These are phyloP conservation scores for Trichophyton simii DNA, from an alignment of 2,329 filamentous ascomycete species.

Conservation along the genomic window DNA sequence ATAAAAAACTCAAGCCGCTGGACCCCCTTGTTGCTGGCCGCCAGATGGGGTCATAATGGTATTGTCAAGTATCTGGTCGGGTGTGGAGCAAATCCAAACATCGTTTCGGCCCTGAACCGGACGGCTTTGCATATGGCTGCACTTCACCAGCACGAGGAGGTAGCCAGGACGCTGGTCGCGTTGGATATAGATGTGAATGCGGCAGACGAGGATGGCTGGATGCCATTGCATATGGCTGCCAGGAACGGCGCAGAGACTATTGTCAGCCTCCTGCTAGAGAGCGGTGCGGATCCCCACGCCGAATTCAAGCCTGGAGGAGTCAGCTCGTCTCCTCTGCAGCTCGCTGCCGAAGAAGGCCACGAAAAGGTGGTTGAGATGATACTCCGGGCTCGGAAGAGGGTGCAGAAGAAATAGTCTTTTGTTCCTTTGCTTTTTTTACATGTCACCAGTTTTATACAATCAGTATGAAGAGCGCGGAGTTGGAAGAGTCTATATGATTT, in stretches of 20 bases:
- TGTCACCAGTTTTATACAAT: too few relatives aligned
- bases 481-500: not conserved
- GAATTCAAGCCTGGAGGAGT: not conserved
- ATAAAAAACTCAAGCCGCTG: constrained; percentile 11
- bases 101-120: not conserved
- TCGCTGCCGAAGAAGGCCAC: not conserved
- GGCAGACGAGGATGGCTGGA: constrained; percentile 4
- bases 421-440: not conserved
- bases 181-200: not conserved
- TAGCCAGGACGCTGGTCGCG: not conserved
- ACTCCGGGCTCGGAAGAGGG: not conserved
- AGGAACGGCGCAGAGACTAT: not conserved
- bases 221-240: constrained; percentile 5
- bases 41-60: constrained; percentile 20
- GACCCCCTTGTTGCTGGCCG: constrained; percentile 1
- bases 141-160: not conserved
- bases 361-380: constrained; percentile 5
- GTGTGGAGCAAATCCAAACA: constrained; percentile 17
- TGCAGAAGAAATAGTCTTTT: not conserved
- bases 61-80: constrained; percentile 24
- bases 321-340: not conserved
- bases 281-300: constrained; percentile 4
- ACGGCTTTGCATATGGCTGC: constrained; percentile 4
- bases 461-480: too few relatives aligned
- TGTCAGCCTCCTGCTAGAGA: not conserved